Evolutionary conservation across 2,329 filamentous ascomycete genomes (phyloP).

Genomic region (Penicillium rolfsii): DNA sequence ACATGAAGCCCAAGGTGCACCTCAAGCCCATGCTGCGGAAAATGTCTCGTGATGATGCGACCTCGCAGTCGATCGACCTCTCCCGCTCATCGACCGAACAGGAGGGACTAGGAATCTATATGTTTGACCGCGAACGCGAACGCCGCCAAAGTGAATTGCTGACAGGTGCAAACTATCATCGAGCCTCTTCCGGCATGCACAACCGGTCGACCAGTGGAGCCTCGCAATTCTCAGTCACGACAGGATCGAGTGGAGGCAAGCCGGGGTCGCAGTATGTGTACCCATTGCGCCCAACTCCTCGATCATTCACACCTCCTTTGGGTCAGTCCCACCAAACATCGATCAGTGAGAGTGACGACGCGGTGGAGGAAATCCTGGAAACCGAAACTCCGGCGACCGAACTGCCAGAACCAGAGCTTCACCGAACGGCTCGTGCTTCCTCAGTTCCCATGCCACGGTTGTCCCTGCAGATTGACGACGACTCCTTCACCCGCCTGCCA

Average conservation of each 20-base stretch:
- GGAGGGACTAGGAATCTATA: constrained; percentile 60
- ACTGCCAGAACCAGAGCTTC: constrained; percentile 31
- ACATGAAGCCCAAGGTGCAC: constrained; percentile 43
- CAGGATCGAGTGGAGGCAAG: constrained; percentile 51
- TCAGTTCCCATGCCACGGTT: constrained; percentile 35
- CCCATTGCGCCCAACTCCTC: constrained; percentile 59
- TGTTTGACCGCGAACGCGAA: constrained; percentile 37
- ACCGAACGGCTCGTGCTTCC: constrained; percentile 38
- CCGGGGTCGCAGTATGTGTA: constrained; percentile 58
- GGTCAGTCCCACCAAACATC: constrained; percentile 56
- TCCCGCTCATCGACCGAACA: constrained; percentile 60
- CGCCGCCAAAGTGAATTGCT: constrained; percentile 44
- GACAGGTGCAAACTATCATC: constrained; percentile 39
- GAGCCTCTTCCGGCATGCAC: constrained; percentile 50
- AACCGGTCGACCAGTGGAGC: constrained; percentile 58
- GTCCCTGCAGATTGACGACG: constrained; percentile 45
- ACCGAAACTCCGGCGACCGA: constrained; percentile 48
- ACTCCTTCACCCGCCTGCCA: constrained; percentile 52
- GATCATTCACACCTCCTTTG: constrained; percentile 58
- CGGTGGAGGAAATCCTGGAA: constrained; percentile 51
- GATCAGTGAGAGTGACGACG: constrained; percentile 49
- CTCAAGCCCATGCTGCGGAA: constrained; percentile 62
- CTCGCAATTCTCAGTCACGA: constrained; percentile 56
- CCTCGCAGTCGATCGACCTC: constrained; percentile 56
- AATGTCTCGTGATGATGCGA: constrained; percentile 53